Conservation (phyloP, 2,329 filamentous ascomycete species). For the Fusarium sulawesiense region DNA sequence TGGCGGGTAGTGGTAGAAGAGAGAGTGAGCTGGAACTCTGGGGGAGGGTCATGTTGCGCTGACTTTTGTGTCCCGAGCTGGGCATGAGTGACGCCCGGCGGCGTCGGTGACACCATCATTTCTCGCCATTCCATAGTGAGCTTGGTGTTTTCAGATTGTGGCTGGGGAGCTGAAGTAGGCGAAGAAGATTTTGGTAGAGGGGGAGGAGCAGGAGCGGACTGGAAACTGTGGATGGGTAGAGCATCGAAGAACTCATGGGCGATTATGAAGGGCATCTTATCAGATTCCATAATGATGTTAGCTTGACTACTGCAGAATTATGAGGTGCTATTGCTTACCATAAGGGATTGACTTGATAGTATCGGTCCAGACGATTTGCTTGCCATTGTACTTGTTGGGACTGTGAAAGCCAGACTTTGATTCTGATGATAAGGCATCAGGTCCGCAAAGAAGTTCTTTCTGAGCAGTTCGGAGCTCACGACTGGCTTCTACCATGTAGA, state of each 20-base stretch:
- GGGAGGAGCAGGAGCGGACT: slow-evolving; percentile 69
- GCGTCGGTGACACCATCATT: slow-evolving; percentile 78
- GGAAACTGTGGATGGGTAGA: slow-evolving; percentile 94
- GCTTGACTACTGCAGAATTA: slow-evolving; percentile 2
- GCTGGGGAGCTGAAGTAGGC: slow-evolving; percentile 50
- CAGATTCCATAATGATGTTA: slow-evolving; percentile 59
- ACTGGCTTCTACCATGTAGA: slow-evolving; percentile 97
- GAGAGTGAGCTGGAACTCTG: slow-evolving; percentile 89
- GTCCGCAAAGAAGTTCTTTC: slow-evolving; percentile 82
- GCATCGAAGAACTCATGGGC: slow-evolving; percentile 99
- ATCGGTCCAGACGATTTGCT: slow-evolving; percentile 90
- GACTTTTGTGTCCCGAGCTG: slow-evolving; percentile 66
- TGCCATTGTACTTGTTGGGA: slow-evolving; percentile 77
- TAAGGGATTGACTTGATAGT: slow-evolving; percentile 85
- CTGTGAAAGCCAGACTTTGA: slow-evolving; percentile 80
- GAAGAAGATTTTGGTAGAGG: slow-evolving; percentile 33
- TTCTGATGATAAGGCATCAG: slow-evolving; percentile 73
- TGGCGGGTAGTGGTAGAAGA: slow-evolving; percentile 82
- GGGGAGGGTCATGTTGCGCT: slow-evolving; percentile 64
- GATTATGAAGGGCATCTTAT: slow-evolving; percentile 88
- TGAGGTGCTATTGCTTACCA: slow-evolving; percentile 56
- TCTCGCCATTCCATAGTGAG: slow-evolving; percentile 78
- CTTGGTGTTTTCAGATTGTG: slow-evolving; percentile 55
- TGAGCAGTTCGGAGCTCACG: slow-evolving; percentile 80
- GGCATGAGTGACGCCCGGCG: slow-evolving; percentile 64